These are phyloP conservation scores for Spencermartinsiella ligniputridi DNA, from an alignment of 1,139 yeast genomes.

Conservation along the genomic window DNA sequence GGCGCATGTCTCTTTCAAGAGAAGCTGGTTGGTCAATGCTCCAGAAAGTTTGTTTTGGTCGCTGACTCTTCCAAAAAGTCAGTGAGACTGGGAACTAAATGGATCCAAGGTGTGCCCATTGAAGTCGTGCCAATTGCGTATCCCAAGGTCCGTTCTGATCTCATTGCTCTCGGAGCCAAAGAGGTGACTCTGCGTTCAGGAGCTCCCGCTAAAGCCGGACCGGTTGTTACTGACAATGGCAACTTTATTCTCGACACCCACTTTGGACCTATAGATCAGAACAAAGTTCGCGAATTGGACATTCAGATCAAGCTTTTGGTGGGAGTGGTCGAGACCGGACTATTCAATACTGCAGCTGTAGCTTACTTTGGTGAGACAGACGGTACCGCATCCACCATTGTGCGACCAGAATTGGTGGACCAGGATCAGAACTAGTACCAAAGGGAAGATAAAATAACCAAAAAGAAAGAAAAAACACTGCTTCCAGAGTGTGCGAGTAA, in stretches of 20 bases:
- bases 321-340: constrained; percentile 97
- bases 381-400: constrained; percentile 48
- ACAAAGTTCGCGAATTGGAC: constrained; percentile 48
- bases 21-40: constrained; percentile 82
- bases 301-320: constrained; percentile 64
- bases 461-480: too few relatives aligned
- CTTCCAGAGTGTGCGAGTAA: too few relatives aligned
- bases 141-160: constrained; percentile 64
- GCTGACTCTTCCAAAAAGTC: constrained; percentile 89
- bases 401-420: constrained; percentile 1
- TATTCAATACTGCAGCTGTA: constrained; percentile 69
- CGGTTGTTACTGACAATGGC: constrained; percentile 95
- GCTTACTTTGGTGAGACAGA: constrained; percentile 85
- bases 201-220: constrained; percentile 92
- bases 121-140: constrained; percentile 92
- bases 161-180: constrained; percentile 61
- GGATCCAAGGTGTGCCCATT: constrained; percentile 93
- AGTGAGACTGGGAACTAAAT: constrained; percentile 60
- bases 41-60: constrained; percentile 74
- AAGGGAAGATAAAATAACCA: too few relatives aligned
- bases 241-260: constrained; percentile 92
- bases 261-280: constrained; percentile 75
- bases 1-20: constrained; percentile 98
- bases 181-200: constrained; percentile 74
- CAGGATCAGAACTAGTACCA: too few relatives aligned